Conservation (phyloP, 352 stramenopile genomes). For the Phytophthora lateralis region DNA sequence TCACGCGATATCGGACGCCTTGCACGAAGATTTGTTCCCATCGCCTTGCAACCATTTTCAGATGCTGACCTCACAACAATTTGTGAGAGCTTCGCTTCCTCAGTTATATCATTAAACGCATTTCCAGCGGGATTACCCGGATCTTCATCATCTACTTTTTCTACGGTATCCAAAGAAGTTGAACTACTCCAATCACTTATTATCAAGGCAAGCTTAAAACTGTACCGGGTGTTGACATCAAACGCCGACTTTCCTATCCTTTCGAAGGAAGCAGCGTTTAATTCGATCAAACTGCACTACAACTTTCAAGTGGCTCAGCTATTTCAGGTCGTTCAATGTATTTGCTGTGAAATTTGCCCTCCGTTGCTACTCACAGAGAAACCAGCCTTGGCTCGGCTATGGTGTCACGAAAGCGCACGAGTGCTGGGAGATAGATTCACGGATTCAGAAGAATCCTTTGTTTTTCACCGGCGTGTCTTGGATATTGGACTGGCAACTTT, state of each 20-base stretch:
- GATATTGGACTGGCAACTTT: constrained; percentile 57
- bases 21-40: constrained; percentile 38
- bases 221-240: constrained; percentile 50
- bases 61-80: constrained; percentile 61
- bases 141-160: neutral
- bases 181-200: constrained; percentile 43
- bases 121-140: neutral
- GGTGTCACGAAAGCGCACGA: constrained; percentile 72
- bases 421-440: constrained; percentile 59
- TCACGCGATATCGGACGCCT: constrained; percentile 33
- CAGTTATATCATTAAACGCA: neutral
- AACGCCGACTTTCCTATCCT: constrained; percentile 37
- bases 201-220: constrained; percentile 62
- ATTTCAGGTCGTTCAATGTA: constrained; percentile 46
- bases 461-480: constrained; percentile 53
- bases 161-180: constrained; percentile 31
- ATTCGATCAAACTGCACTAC: constrained; percentile 56
- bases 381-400: constrained; percentile 54
- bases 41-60: constrained; percentile 35
- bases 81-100: constrained; percentile 39
- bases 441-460: constrained; percentile 33
- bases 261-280: constrained; percentile 14
- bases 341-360: constrained; percentile 48
- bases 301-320: constrained; percentile 47
- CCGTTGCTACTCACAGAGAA: constrained; percentile 51